Evolutionary conservation across 75 land plant genomes (phyloP).

Genomic region (Selaginella moellendorffii): DNA sequence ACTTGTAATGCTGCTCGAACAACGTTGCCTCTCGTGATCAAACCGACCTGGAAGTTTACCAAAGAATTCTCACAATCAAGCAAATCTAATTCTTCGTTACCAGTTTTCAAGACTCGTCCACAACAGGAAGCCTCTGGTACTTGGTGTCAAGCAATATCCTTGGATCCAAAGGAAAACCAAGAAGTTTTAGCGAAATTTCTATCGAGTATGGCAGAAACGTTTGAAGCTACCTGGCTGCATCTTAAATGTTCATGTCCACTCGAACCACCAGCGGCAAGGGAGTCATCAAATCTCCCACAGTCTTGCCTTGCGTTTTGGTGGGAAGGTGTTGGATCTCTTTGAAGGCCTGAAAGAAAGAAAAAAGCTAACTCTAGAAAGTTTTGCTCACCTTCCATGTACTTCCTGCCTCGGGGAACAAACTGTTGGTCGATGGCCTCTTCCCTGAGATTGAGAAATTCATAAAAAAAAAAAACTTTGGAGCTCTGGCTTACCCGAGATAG

Average conservation of each 20-base stretch:
- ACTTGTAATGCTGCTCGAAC: no score
- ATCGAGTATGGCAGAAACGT: neutral
- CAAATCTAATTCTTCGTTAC: no score
- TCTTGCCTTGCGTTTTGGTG: slow-evolving; percentile 62
- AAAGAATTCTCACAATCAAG: no score
- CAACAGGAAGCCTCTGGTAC: slow-evolving; percentile 86
- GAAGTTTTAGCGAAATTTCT: neutral
- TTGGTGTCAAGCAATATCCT: slow-evolving; percentile 81
- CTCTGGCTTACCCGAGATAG: slow-evolving; percentile 54
- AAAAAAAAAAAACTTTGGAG: neutral
- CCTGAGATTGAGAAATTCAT: slow-evolving; percentile 22
- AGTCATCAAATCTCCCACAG: slow-evolving; percentile 86
- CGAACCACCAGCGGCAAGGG: slow-evolving; percentile 73
- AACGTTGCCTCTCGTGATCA: no score
- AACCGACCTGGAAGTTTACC: no score
- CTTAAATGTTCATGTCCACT: slow-evolving; percentile 70
- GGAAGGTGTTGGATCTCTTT: slow-evolving; percentile 77
- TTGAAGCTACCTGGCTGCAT: slow-evolving; percentile 66
- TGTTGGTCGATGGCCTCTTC: slow-evolving; percentile 27
- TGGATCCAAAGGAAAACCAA: slow-evolving; percentile 5
- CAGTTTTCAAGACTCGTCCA: slow-evolving; percentile 58
- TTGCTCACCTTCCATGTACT: slow-evolving; percentile 85
- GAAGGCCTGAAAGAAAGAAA: slow-evolving; percentile 42
- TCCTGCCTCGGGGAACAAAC: slow-evolving; percentile 61
- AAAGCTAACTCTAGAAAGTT: neutral